Base-by-base conservation (phyloP, 73 alveolate genomes). In the Uronychia binucleata region DNA sequence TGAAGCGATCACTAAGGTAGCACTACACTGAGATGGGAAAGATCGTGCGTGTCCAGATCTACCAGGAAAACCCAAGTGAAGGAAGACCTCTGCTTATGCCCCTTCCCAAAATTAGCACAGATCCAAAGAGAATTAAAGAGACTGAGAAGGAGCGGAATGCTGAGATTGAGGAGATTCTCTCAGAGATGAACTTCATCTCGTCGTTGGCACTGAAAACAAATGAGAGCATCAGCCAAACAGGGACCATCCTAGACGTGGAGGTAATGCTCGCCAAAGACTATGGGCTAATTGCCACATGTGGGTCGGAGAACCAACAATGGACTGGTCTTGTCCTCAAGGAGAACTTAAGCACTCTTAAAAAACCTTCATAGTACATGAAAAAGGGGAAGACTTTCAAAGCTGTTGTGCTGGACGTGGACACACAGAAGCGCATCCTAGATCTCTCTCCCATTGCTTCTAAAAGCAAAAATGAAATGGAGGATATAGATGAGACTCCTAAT, bases 291-390 rank as follows among this genome's bases (percentile, higher is more conserved):
- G 83, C 74, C 57, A 46, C 5, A 46, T 30, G 84, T 31, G 84
- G 31, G 26, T 83, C 60, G 78, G 74, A 83, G 30, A 34, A 83
- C 78, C 76, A 30, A 27, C 83, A 81, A 5, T 30, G 60, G 25
- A 83, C 90, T 1, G 90, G 90, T 26, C 74, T 83, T 14, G 84
- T 83, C 32, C 29, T 83, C 1, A 83, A 33, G 1, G 90, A 83
- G 59, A 80, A 83, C 32, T 57, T 60, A 33, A 30, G 26, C 5
- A 46, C 67, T 29, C 19, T 1, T 5, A 80, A 80, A 8, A 83
- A 75, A 57, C 5, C 28, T 1, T 75, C 67, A 5, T 19, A 46
- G 19, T 46, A 46, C 67, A 46, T n/a, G 1, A 83, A 83, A 31
- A 81, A 60, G 34, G 90, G 90, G 19, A n/a, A 83, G 30, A 34